Evolutionary conservation across 164 flowering plant genomes (phyloP).

Genomic region (Aristolochia fimbriata): DNA sequence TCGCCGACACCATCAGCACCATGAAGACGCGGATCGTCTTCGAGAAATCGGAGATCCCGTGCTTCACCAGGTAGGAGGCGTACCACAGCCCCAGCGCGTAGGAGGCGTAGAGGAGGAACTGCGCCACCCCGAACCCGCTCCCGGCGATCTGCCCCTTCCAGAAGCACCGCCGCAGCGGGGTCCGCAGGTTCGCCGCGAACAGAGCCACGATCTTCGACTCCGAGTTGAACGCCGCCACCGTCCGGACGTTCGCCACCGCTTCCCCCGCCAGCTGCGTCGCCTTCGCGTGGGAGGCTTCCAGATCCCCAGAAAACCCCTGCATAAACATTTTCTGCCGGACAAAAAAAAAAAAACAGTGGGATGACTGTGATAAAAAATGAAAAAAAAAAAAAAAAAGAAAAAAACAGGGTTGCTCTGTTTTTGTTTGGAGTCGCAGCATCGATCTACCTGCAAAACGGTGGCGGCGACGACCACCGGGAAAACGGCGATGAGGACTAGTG

Average conservation of each 20-base stretch:
- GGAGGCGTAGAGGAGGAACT: slow-evolving; percentile 81
- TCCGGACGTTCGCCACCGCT: slow-evolving; percentile 86
- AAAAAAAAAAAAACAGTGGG: not conserved
- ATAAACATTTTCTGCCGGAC: slow-evolving; percentile 86
- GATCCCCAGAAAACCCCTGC: slow-evolving; percentile 93
- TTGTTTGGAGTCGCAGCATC: no score
- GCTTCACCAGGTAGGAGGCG: slow-evolving; percentile 95
- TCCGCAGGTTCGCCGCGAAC: slow-evolving; percentile 50
- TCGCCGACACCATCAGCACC: slow-evolving; percentile 99
- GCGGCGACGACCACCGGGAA: slow-evolving; percentile 97
- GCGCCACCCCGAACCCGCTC: slow-evolving; percentile 84
- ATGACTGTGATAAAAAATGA: no score
- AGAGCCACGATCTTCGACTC: slow-evolving; percentile 70
- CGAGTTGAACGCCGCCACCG: slow-evolving; percentile 96
- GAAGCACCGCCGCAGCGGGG: slow-evolving; percentile 68
- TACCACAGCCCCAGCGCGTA: slow-evolving; percentile 97
- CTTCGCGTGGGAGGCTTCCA: slow-evolving; percentile 84
- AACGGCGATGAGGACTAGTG: slow-evolving; percentile 89
- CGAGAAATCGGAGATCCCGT: slow-evolving; percentile 94
- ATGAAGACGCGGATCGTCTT: slow-evolving; percentile 91
- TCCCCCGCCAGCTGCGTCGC: slow-evolving; percentile 96
- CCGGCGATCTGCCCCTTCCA: slow-evolving; percentile 99
- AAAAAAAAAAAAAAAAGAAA: not conserved
- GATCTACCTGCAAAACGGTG: slow-evolving; percentile 79
- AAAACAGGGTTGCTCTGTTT: no score